Base-by-base conservation (phyloP, 148 eudicot genomes). In the Limonium bicolor region DNA sequence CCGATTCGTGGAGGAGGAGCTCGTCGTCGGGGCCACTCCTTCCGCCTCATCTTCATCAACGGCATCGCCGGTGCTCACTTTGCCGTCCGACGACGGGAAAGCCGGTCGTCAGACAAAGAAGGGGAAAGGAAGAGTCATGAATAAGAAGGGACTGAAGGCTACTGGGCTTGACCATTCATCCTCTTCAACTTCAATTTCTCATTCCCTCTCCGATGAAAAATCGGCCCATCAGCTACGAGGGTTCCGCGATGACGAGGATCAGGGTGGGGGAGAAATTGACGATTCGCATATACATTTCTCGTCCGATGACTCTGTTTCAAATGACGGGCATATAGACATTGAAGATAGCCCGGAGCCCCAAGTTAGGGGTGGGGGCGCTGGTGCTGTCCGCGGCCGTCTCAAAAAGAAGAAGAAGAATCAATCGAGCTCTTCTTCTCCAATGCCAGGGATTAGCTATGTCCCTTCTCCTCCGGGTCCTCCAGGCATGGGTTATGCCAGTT, bases 1-100 rank as follows among this genome's bases (percentile, higher is more conserved):
- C 46, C 64, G 71, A 2, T 90, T 84, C 24, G 92, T 84, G 0
- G 95, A 90, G 21, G 95, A 90, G 28, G 95, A 90, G 57, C 71
- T 90, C 9, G 28, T 70, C 33, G 8, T 56, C 38, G 33, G 63
- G 46, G 12, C 65, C 41, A 61, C 51, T 6, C 55, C 48, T 20
- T 72, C 15, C 38, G 76, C 41, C 9, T 61, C 38, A 6, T 74
- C 50, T 8, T 60, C 69, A 11, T 64, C 74, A 19, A 36, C 56
- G 21, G 50, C 69, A n/a, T 90, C 95, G 19, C 97, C 87, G 29
- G 76, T 74, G 4, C 56, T 90, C 32, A 80, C 74, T 29, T 61
- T 84, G 24, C 87, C 92, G 15, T 68, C 88, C 6, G 69, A 67
- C 21, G 70, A 61, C 38, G 63, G 72, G 3, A 61, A 65, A 20